These are phyloP conservation scores for Tilletia indica DNA, from an alignment of 1,284 basidiomycete species.

Conservation along the genomic window DNA sequence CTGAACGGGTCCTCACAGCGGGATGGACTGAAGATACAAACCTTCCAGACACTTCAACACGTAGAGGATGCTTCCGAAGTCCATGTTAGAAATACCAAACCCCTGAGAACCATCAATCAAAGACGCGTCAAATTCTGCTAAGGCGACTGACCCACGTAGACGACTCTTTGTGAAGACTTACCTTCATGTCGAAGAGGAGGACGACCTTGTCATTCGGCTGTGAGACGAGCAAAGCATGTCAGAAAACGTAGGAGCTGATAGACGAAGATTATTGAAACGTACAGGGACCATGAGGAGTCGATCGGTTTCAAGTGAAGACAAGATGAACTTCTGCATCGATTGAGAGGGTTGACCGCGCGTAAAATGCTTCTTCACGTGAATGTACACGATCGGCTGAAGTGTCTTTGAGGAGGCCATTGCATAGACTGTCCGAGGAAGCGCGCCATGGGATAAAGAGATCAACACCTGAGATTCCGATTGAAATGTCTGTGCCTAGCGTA, in stretches of 20 bases:
- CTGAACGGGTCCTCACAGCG: too few relatives aligned
- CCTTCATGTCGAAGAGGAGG: constrained; percentile 52
- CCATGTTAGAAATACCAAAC: constrained; percentile 13
- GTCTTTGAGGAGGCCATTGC: constrained; percentile 8
- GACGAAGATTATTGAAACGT: too few relatives aligned
- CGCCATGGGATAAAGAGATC: too few relatives aligned
- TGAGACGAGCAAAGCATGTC: neutral
- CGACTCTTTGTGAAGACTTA: neutral
- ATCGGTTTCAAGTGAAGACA: constrained; percentile 54
- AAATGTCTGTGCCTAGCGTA: too few relatives aligned
- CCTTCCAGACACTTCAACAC: constrained; percentile 12
- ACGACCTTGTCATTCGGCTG: constrained; percentile 54
- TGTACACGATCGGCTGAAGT: constrained; percentile 29
- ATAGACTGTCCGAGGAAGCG: neutral
- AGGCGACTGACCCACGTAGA: neutral
- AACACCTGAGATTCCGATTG: too few relatives aligned
- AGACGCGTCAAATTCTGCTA: neutral
- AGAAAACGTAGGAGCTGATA: neutral
- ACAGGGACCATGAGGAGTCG: constrained; percentile 51
- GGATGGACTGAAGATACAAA: too few relatives aligned
- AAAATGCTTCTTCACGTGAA: constrained; percentile 48
- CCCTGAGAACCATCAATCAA: neutral
- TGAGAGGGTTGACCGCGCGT: constrained; percentile 51
- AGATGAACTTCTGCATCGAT: constrained; percentile 55
- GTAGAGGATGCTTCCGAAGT: constrained; percentile 14